Percentiles rank a stretch among this genome's conserved stretches.
Conservation (phyloP, 768 basidiomycete species). For the Leccinum truebloodii region DNA sequence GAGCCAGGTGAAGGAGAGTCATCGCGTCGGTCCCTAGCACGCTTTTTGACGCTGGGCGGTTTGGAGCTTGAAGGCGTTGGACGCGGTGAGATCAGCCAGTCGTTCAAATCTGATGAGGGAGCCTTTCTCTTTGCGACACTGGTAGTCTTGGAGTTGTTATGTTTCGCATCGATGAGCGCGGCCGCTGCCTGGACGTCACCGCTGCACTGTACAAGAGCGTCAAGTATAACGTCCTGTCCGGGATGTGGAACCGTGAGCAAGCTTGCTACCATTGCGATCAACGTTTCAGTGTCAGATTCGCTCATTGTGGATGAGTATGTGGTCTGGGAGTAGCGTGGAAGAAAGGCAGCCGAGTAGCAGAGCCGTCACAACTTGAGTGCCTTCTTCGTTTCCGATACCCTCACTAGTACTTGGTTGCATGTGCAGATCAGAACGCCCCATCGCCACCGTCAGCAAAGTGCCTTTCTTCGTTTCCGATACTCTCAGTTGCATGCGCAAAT, state of each 20-base stretch:
- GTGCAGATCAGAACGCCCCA: conserved; percentile 6
- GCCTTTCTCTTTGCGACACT: conserved; percentile 48
- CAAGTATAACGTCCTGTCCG: conserved; percentile 48
- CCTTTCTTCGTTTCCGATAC: neutral
- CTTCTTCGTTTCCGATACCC: neutral
- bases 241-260: conserved; percentile 41
- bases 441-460: neutral
- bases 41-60: conserved; percentile 23
- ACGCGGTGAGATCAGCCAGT: conserved; percentile 48
- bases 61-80: conserved; percentile 20
- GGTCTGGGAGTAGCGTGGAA: too few relatives aligned
- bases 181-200: conserved; percentile 61
- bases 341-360: neutral
- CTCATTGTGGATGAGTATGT: conserved; percentile 27
- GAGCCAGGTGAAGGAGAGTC: neutral
- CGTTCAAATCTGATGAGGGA: conserved; percentile 43
- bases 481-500: conserved; percentile 12
- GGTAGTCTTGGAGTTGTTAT: conserved; percentile 17
- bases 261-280: conserved; percentile 68
- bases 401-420: too few relatives aligned
- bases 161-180: conserved; percentile 34
- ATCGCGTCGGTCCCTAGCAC: conserved; percentile 5
- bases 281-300: conserved; percentile 59
- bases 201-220: conserved; percentile 54
- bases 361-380: too few relatives aligned